These are phyloP conservation scores for Santalum album DNA, from an alignment of 164 flowering plant species.

Conservation along the genomic window DNA sequence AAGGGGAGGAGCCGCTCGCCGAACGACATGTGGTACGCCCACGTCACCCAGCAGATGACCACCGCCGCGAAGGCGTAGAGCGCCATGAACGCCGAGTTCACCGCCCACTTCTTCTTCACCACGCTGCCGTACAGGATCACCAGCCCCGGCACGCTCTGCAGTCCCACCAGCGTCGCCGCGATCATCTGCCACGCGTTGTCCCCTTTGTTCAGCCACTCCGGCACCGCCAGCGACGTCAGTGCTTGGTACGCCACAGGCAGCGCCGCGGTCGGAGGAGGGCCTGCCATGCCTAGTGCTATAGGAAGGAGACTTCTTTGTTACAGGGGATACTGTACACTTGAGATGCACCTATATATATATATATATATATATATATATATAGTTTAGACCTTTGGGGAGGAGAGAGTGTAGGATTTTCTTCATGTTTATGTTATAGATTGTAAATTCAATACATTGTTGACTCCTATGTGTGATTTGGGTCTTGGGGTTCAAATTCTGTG, in stretches of 20 bases:
- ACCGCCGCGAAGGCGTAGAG: conserved; percentile 21
- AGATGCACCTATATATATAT: too few species aligned
- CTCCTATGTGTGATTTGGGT: too few species aligned
- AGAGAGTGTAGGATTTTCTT: too few species aligned
- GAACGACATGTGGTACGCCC: conserved; percentile 21
- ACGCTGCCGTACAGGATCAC: conserved; percentile 16
- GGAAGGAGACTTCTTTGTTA: too few species aligned
- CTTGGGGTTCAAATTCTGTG: too few species aligned
- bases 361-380: too few species aligned
- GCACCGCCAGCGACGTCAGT: not conserved
- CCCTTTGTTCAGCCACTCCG: not conserved
- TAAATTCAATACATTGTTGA: too few species aligned
- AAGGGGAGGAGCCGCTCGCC: conserved; percentile 16
- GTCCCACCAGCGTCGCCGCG: conserved; percentile 17
- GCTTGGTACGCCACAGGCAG: not conserved
- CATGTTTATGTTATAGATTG: too few species aligned
- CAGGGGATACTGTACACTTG: too few species aligned
- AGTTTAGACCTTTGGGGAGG: too few species aligned
- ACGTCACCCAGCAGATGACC: conserved; percentile 15
- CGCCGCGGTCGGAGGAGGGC: too few species aligned
- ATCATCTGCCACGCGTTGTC: not conserved
- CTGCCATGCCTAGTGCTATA: too few species aligned
- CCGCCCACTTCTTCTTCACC: conserved; percentile 15
- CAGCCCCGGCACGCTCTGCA: conserved; percentile 19
- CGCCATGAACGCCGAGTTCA: conserved; percentile 22